Evolutionary conservation across 805 yeast species (phyloP).

Genomic region (Candida sonorensis): DNA sequence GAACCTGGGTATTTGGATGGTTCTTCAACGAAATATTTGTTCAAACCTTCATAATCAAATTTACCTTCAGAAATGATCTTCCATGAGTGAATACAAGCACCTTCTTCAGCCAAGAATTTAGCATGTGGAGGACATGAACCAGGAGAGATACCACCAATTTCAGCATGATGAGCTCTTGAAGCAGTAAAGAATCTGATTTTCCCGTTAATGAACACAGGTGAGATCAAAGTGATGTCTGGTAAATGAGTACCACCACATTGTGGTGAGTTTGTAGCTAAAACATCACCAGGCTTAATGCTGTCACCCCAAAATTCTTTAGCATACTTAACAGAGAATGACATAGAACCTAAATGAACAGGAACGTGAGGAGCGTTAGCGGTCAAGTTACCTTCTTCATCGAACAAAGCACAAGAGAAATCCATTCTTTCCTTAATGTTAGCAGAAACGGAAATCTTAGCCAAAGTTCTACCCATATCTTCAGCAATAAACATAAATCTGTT

Average conservation of each 20-base stretch:
- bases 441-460: constrained; percentile 37
- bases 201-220: constrained; percentile 45
- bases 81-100: constrained; percentile 47
- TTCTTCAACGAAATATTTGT: constrained; percentile 37
- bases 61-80: constrained; percentile 41
- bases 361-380: constrained; percentile 42
- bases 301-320: constrained; percentile 33
- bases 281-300: constrained; percentile 35
- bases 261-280: constrained; percentile 37
- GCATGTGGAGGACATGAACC: constrained; percentile 54
- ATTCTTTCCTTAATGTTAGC: constrained; percentile 42
- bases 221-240: constrained; percentile 48
- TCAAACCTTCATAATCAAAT: constrained; percentile 47
- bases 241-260: constrained; percentile 40
- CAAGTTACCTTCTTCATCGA: constrained; percentile 37
- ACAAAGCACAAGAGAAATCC: constrained; percentile 43
- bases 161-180: constrained; percentile 57
- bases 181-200: constrained; percentile 47
- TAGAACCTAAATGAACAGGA: constrained; percentile 43
- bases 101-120: constrained; percentile 46
- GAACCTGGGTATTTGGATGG: constrained; percentile 47
- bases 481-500: constrained; percentile 47
- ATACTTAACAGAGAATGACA: constrained; percentile 35
- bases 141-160: constrained; percentile 55
- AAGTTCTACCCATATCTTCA: constrained; percentile 40